Conservation (phyloP, 176 grass and related monocot genomes). For the Chloris gayana region DNA sequence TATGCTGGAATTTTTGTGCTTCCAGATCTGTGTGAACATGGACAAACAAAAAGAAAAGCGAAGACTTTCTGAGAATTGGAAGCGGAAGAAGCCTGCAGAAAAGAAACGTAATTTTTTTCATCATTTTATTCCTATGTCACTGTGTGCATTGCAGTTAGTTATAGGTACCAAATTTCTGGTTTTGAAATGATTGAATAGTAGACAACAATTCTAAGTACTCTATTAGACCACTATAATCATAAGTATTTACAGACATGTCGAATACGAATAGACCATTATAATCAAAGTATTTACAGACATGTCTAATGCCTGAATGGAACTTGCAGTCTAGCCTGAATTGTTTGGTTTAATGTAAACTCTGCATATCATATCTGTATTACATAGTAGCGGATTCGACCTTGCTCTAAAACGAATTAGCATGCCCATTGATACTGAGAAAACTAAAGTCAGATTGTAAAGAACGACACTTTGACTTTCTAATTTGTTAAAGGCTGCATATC, state of each 20-base stretch:
- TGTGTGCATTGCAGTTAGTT: constrained; percentile 3
- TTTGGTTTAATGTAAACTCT: too few relatives aligned
- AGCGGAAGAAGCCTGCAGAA: constrained; percentile 66
- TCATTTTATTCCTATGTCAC: neutral
- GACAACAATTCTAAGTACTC: neutral
- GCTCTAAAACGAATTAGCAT: neutral
- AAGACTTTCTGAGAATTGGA: constrained; percentile 60
- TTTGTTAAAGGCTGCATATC: too few relatives aligned
- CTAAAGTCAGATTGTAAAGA: neutral
- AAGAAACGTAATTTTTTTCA: constrained; percentile 62
- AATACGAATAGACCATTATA: neutral
- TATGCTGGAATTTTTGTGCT: constrained; percentile 12
- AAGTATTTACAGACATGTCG: neutral
- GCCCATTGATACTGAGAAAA: neutral
- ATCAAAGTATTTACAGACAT: neutral
- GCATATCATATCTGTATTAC: neutral
- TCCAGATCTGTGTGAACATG: constrained; percentile 73
- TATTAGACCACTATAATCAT: neutral
- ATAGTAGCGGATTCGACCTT: neutral
- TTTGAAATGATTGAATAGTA: neutral
- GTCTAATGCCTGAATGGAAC: neutral
- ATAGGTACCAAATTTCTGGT: neutral
- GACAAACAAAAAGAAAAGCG: constrained; percentile 70
- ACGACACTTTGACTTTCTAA: neutral
- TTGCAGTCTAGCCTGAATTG: neutral